Base-by-base conservation (phyloP, 306 rosid genomes). In the Prunus persica region DNA sequence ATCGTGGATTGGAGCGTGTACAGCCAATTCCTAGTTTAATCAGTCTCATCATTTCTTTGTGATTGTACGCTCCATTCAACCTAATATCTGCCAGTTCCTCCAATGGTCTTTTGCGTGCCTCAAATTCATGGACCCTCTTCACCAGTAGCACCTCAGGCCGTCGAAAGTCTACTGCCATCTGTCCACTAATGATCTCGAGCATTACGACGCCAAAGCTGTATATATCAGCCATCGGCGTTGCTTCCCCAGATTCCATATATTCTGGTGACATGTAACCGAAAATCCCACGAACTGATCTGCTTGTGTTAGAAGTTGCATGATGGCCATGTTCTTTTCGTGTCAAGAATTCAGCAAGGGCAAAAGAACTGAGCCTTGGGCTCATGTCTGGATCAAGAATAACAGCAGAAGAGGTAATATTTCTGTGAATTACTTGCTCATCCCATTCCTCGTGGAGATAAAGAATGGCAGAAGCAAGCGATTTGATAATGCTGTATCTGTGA, bases 381-480 rank as follows among this genome's bases (percentile, higher is more conserved):
- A 90, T 87, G 82, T 92, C 97, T 20, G 84, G 84, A 76, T 92
- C 98, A 56, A 94, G 90, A 79, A 92, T 88, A 51, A 94, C 82
- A 65, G 98, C 97, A 5, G 98, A 94, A 61, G 98, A 92, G 77
- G 98, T 94, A 52, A 94, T 92, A 82, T 82, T 92, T 76, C 91
- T 85, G 67, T 94, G 98, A 67, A 94, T 92, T 20, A 94, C 98
- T 85, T 90, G 91, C 63, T 94, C 98, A 18, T 94, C 97, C 98
- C 98, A 94, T 80, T 94, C 97, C 84, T 94, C 97, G n/a, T 94
- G 98, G 68, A 94, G 93, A 83, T 94, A 94, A 24, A 86, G 92
- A 77, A 94, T 76, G 25, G 97, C 98, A 2, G 93, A 92, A 73
- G 98, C 97, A 38, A 94, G 93, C 27, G 93, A 84, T 78, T 86